Percentiles rank a stretch among this genome's conserved stretches.
Conservation (phyloP, 805 yeast genomes). For the Candida corydali region DNA sequence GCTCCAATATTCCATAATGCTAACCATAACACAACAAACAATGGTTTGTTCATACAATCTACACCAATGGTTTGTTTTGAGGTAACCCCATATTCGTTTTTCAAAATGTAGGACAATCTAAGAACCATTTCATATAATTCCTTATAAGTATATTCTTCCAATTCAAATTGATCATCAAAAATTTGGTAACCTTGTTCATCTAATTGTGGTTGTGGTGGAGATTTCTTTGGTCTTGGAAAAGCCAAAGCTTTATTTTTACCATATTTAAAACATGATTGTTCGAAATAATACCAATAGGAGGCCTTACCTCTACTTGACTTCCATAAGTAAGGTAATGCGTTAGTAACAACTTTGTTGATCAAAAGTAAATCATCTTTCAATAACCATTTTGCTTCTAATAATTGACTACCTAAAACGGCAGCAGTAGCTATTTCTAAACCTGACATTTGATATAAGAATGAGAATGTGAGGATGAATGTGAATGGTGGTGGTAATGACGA, state of each 20-base stretch:
- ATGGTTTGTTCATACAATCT: conserved; percentile 77
- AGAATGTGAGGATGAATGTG: neutral
- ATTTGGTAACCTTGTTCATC: conserved; percentile 35
- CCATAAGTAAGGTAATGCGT: conserved; percentile 40
- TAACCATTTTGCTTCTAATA: conserved; percentile 45
- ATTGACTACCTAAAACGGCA: conserved; percentile 40
- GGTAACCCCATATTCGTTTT: conserved; percentile 57
- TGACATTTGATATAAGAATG: no score
- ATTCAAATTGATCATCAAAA: conserved; percentile 51
- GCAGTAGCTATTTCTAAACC: conserved; percentile 38
- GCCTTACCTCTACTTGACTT: conserved; percentile 37
- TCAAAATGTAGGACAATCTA: conserved; percentile 61
- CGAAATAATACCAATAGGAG: conserved; percentile 71
- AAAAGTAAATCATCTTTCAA: conserved; percentile 52
- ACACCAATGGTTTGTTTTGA: conserved; percentile 69
- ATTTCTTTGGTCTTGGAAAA: conserved; percentile 47
- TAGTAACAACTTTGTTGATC: conserved; percentile 38
- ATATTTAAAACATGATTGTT: conserved; percentile 43
- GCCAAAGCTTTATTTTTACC: conserved; percentile 58
- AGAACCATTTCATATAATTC: conserved; percentile 66
- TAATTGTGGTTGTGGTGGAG: conserved; percentile 21
- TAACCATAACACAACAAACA: conserved; percentile 75
- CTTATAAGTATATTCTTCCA: conserved; percentile 64
- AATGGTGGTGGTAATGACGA: neutral
- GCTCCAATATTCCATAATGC: conserved; percentile 93